Evolutionary conservation across 1,284 basidiomycete genomes (phyloP).

Genomic region (Fistulina hepatica): DNA sequence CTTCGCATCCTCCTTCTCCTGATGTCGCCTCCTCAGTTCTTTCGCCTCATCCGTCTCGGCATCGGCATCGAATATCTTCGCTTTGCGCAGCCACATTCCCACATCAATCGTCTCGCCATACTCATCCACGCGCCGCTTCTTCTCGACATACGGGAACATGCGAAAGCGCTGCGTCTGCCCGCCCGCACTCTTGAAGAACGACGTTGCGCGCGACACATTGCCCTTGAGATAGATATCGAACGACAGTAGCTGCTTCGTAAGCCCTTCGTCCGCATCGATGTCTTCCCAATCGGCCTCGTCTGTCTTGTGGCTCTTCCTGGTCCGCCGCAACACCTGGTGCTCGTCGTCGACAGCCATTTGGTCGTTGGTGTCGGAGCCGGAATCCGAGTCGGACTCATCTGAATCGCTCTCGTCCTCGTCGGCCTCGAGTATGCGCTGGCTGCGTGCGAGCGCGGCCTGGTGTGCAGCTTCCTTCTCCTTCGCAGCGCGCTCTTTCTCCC

Average conservation of each 20-base stretch:
- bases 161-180: slow-evolving; percentile 72
- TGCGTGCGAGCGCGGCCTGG: slow-evolving; percentile 75
- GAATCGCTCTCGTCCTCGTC: slow-evolving; percentile 62
- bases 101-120: slow-evolving; percentile 95
- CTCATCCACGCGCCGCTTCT: slow-evolving; percentile 84
- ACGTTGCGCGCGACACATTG: slow-evolving; percentile 71
- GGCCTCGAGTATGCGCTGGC: slow-evolving; percentile 84
- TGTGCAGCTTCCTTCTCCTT: slow-evolving; percentile 84
- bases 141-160: slow-evolving; percentile 97
- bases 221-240: slow-evolving; percentile 98
- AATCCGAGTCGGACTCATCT: slow-evolving; percentile 48
- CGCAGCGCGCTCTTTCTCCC: slow-evolving; percentile 68
- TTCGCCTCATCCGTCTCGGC: slow-evolving; percentile 73
- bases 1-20: slow-evolving; percentile 75
- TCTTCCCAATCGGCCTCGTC: slow-evolving; percentile 53
- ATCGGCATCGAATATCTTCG: slow-evolving; percentile 80
- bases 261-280: slow-evolving; percentile 60
- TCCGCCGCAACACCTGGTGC: slow-evolving; percentile 30
- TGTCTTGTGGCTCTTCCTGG: slow-evolving; percentile 36
- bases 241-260: slow-evolving; percentile 66
- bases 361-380: slow-evolving; percentile 44
- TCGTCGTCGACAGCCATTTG: slow-evolving; percentile 49
- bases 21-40: slow-evolving; percentile 57
- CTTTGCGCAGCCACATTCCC: slow-evolving; percentile 86
- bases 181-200: slow-evolving; percentile 73